A percentile compares a stretch with the other conserved stretches of the same genome.
Evolutionary conservation across 129 eudicot species (phyloP).

Genomic region (Silybum marianum): DNA sequence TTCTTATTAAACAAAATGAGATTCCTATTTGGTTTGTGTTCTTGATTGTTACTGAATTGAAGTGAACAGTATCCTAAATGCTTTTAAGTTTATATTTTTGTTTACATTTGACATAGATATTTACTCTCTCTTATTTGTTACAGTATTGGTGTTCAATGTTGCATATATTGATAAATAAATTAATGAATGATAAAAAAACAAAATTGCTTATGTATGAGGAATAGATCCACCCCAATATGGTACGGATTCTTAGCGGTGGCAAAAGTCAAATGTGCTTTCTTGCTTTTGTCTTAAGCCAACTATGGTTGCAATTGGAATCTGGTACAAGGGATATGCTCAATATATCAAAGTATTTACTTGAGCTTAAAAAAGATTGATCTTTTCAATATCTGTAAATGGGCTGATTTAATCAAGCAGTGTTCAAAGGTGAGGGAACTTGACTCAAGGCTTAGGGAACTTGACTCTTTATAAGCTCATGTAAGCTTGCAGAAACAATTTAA

Average conservation of each 20-base stretch:
- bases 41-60: background rate
- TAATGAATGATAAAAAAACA: background rate
- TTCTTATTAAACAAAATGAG: background rate
- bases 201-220: background rate
- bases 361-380: background rate
- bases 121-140: background rate
- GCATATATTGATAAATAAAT: background rate
- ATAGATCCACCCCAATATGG: background rate
- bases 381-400: background rate
- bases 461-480: conserved; percentile 1
- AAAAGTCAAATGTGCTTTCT: background rate
- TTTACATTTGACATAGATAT: background rate
- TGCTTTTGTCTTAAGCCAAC: background rate
- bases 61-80: background rate
- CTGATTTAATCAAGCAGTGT: background rate
- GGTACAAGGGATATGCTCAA: background rate
- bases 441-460: conserved; percentile 14
- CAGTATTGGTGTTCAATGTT: background rate
- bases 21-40: conserved; percentile 6
- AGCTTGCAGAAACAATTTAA: background rate
- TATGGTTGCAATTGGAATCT: background rate
- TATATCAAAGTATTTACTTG: background rate
- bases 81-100: background rate
- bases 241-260: background rate
- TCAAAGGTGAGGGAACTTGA: too few species aligned